Evolutionary conservation across 345 rosid genomes (phyloP), one percentile per base, ranked within the genome.

Genomic region (Eucalyptus dawsonii): DNA sequence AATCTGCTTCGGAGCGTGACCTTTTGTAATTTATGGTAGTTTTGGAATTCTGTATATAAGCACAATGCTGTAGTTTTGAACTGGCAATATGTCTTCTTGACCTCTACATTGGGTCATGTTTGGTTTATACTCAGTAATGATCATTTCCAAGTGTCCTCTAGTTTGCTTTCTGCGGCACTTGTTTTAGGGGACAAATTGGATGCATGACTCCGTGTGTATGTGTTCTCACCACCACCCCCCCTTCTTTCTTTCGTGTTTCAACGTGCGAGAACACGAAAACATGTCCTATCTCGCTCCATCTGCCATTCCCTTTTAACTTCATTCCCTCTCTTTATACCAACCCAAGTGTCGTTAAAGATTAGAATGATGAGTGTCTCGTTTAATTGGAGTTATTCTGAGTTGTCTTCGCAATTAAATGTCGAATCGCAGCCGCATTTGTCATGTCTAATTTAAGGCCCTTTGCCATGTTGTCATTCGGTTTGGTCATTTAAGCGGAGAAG

Each of bases 211-310:
- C 76, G 17, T n/a, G 9, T 51, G 21, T 16, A 9, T 6, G 22
- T 51, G 1, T 51, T 6, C 0, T 3, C 11, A 45, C 45, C 44
- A 8, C 45, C 8, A 7, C 6, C 51, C 2, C 9, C 21, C 0
- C 22, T 2, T 0, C 56, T 13, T 62, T 62, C 15, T 29, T 14
- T 56, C 60, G 25, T 62, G 9, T 62, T 29, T 62, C 34, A 62
- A 62, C 72, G 16, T 2, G 15, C 14, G 34, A 1, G 45, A 37
- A 37, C 45, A 9, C 13, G 25, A 72, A 37, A 34, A 37, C 81
- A 72, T 17, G 25, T 37, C 25, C 40, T 1, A 72, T 37, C 21
- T 72, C 45, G 21, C 45, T 72, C 8, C 25, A 42, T 19, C 81
- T 19, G 25, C 45, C 81, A 3, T 34, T 72, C 5, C 81, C 81